phyloP scores from a whole-genome alignment of 2,329 filamentous ascomycete species.

The Aphanocladium album region DNA sequence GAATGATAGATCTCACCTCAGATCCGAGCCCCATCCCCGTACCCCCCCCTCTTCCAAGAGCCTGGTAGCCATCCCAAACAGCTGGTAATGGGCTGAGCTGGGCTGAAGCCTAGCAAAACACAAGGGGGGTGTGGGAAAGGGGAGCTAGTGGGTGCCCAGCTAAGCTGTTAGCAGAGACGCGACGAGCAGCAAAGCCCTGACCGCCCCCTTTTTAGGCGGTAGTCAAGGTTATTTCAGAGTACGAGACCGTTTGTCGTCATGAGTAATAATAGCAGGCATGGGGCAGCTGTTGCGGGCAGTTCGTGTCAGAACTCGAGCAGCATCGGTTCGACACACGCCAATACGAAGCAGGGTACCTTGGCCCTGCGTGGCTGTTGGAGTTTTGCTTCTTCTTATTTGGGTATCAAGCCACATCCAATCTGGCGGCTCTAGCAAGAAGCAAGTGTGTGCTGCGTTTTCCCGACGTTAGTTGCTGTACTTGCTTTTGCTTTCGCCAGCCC shows the following conservation, averaged over 20 bases:
- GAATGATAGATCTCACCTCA: too few species aligned
- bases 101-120: not conserved
- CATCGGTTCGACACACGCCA: too few species aligned
- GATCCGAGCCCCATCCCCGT: conserved; percentile 3
- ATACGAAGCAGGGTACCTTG: not conserved
- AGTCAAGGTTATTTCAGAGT: not conserved
- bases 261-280: not conserved
- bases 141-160: not conserved
- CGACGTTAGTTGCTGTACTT: not conserved
- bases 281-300: not conserved
- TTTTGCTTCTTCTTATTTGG: not conserved
- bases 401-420: not conserved
- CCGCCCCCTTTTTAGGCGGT: not conserved
- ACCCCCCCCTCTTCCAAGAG: not conserved
- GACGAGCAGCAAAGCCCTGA: not conserved
- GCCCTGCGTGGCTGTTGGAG: not conserved
- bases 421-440: not conserved
- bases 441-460: not conserved
- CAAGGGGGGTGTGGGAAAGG: not conserved
- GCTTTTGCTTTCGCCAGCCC: not conserved
- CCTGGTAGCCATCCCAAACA: not conserved
- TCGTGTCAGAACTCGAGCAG: not conserved
- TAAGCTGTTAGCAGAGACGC: too few species aligned
- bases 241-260: not conserved
- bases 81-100: conserved; percentile 10